These are phyloP conservation scores for Arachnomyces sp. DNA, from an alignment of 2,329 filamentous ascomycete genomes.

Conservation along the genomic window DNA sequence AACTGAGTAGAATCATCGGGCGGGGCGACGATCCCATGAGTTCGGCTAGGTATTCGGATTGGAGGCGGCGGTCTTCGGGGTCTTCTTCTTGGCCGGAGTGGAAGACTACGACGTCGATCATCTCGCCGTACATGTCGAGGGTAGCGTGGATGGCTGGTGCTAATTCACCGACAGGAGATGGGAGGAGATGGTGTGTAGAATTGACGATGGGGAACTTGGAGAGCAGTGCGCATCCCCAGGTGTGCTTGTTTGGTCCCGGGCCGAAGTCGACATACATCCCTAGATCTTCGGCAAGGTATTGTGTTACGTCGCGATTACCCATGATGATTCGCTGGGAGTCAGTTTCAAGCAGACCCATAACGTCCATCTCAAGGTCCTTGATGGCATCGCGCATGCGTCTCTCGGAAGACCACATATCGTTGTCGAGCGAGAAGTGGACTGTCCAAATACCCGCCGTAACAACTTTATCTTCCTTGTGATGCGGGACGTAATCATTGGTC, in stretches of 20 bases:
- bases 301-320: conserved; percentile 94
- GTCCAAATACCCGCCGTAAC: conserved; percentile 98
- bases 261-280: conserved; percentile 99
- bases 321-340: conserved; percentile 98
- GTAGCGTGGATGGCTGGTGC: conserved; percentile 97
- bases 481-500: conserved; percentile 79
- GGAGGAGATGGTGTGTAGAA: conserved; percentile 89
- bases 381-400: conserved; percentile 85
- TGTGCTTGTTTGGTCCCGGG: conserved; percentile 97
- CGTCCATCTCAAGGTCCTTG: conserved; percentile 91
- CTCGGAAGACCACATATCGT: conserved; percentile 98
- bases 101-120: conserved; percentile 94
- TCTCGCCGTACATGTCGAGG: conserved; percentile 79
- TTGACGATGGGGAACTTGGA: conserved; percentile 98
- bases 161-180: conserved; percentile 86
- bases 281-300: conserved; percentile 88
- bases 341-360: conserved; percentile 86
- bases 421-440: conserved; percentile 94
- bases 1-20: conserved; percentile 77
- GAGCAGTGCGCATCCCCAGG: conserved; percentile 85
- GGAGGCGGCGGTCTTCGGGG: conserved; percentile 77
- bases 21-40: conserved; percentile 77
- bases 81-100: conserved; percentile 98
- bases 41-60: conserved; percentile 75
- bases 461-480: conserved; percentile 78